Evolutionary conservation across 192 early-diverging fungal species (phyloP), one percentile per base, ranked within the genome.

Genomic region (Coemansia sp.): DNA sequence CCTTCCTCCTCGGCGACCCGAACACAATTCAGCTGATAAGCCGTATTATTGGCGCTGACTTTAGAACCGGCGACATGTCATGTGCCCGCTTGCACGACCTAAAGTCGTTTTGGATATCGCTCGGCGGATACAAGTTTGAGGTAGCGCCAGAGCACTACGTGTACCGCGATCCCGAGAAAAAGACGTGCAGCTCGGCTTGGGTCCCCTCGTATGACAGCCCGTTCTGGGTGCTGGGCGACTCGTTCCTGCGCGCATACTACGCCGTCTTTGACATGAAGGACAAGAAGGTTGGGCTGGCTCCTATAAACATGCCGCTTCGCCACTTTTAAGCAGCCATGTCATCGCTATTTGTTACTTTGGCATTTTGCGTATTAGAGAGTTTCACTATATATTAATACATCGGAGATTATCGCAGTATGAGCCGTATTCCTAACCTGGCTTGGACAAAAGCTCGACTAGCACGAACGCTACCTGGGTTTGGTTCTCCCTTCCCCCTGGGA

Each of bases 161-260:
- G 14, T 80, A 80, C 40, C 72, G 78, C 42, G 78, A 80, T 29
- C 46, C 68, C 3, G 78, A 65, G 41, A 80, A 80, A 62, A 67
- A 62, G 37, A 80, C 78, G 0, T 80, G 78, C 32, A 75, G 72
- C 62, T 80, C 78, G 4, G 78, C 78, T 11, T 80, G 78, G 78
- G 78, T 80, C 27, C 78, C 78, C 11, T 80, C 78, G 6, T 80
- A 80, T 31, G 79, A 82, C 59, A 83, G 71, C 36, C 75, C 71
- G 17, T 77, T 83, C 75, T 83, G 80, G 80, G 73, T 83, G 24
- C 76, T 83, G 10, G 80, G 80, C 60, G 80, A 83, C 67, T 74
- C 76, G 7, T 83, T 83, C 49, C 46, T 83, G 24, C 74, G 76
- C 31, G 73, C 75, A 15, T 85, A 85, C 64, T 85, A 85, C 45